Percentiles rank a stretch among this genome's conserved stretches.
Conservation (phyloP, 345 rosid species). For the Raphanus raphanistrum region DNA sequence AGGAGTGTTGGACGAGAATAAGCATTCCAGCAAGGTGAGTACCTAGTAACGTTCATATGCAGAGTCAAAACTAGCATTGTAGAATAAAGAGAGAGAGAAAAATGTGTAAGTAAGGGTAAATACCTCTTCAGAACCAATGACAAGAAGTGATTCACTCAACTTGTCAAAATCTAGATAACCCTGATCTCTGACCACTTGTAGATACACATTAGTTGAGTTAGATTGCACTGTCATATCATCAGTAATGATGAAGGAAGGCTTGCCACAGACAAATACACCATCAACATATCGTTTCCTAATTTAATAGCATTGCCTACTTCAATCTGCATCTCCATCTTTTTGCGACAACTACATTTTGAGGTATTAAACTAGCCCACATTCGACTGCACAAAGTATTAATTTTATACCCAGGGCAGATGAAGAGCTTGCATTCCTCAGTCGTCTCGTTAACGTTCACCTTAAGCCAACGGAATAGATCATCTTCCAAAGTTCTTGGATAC, state of each 20-base stretch:
- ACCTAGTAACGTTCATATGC: background rate
- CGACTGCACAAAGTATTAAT: background rate
- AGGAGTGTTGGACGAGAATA: background rate
- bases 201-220: background rate
- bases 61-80: background rate
- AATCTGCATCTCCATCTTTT: background rate
- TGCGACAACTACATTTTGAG: background rate
- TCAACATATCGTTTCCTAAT: background rate
- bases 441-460: background rate
- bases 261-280: background rate
- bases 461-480: background rate
- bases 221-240: background rate
- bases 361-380: background rate
- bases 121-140: slow-evolving; percentile 1
- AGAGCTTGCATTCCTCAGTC: background rate
- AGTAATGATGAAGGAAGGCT: slow-evolving; percentile 4
- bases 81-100: background rate
- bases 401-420: background rate
- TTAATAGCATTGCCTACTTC: background rate
- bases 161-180: background rate
- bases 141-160: slow-evolving; percentile 1
- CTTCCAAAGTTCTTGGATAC: slow-evolving; percentile 1
- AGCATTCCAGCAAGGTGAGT: background rate
- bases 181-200: background rate
- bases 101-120: background rate